Evolutionary conservation across 1,284 basidiomycete genomes (phyloP), one percentile per base, ranked within the genome.

Genomic region (Cryptococcus floricola): DNA sequence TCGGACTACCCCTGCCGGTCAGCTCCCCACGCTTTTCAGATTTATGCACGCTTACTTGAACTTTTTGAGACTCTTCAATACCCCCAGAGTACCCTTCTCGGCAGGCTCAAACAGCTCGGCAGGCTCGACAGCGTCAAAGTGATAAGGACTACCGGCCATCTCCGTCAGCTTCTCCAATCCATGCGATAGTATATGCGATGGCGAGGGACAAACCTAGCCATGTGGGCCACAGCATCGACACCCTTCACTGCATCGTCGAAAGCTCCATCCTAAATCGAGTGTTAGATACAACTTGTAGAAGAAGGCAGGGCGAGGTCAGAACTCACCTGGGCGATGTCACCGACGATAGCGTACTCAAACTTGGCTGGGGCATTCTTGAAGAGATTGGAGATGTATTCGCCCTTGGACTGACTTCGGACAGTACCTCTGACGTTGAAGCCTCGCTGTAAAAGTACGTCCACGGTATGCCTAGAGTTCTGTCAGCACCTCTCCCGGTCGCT

Each of bases 201-300:
- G 43, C 12, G 6, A 34, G 23, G 23, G 23, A 23, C 51, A 18
- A 13, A 57, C 56, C 56, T 57, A 7, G 56, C 56, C 56, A 57
- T 62, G 56, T 76, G 74, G 1, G 70, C 73, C 8, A 88, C 82
- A 5, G 78, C 85, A 59, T 84, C 82, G 1, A 87, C 82, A 2
- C 79, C 85, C 67, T 84, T 83, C 38, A 88, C 84, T 1, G 84
- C 85, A 43, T 86, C 83, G 64, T 87, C 85, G 61, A 87, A 88
- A 3, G 83, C 84, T n/a, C 83, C 83, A 9, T 82, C 79, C 83
- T 83, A 47, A 23, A 10, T 52, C 16, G 48, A 34, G 12, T 8
- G 14, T 13, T 13, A n/a, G 14, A 52, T 27, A 31, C 27, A 5
- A 37, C 18, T 16, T 19, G n/a, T 19, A 5, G 3, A 1, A 5